These are phyloP conservation scores for Monilinia fructigena DNA, from an alignment of 2,329 filamentous ascomycete genomes.

Conservation along the genomic window DNA sequence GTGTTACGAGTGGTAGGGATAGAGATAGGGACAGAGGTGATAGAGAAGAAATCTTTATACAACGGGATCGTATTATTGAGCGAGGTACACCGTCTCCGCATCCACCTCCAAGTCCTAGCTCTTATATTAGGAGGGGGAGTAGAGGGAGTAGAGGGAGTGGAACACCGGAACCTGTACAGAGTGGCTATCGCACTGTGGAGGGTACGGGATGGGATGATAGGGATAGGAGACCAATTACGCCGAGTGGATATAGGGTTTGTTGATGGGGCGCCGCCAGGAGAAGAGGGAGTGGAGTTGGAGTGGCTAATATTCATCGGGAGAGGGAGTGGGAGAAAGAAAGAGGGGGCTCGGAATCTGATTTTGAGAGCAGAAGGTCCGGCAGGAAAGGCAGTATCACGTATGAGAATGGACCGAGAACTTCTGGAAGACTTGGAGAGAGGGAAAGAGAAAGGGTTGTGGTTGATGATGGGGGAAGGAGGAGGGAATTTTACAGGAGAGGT, in stretches of 20 bases:
- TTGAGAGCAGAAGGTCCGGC: background rate
- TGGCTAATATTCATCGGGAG: background rate
- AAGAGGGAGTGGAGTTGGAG: background rate
- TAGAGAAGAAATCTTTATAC: constrained; percentile 12
- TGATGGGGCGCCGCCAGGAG: background rate
- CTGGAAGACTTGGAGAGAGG: constrained; percentile 11
- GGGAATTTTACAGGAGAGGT: constrained; percentile 3
- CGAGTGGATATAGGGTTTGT: constrained; percentile 16
- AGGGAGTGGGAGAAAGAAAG: constrained; percentile 6
- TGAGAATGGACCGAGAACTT: constrained; percentile 3
- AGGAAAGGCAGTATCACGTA: constrained; percentile 1
- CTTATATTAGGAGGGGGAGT: background rate
- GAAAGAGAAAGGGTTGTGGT: constrained; percentile 4
- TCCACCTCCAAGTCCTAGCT: constrained; percentile 1
- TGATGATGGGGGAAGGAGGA: constrained; percentile 19
- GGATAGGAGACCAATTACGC: background rate
- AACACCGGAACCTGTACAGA: background rate
- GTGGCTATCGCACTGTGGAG: constrained; percentile 8
- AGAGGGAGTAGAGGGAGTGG: constrained; percentile 1
- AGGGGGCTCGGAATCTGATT: background rate
- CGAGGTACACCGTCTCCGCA: constrained; percentile 7
- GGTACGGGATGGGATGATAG: constrained; percentile 6
- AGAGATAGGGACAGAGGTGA: background rate
- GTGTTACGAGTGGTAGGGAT: constrained; percentile 2
- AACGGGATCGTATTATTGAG: constrained; percentile 17